Conservation (phyloP, 2,329 filamentous ascomycete genomes). For the Penicillium sclerotigenum region DNA sequence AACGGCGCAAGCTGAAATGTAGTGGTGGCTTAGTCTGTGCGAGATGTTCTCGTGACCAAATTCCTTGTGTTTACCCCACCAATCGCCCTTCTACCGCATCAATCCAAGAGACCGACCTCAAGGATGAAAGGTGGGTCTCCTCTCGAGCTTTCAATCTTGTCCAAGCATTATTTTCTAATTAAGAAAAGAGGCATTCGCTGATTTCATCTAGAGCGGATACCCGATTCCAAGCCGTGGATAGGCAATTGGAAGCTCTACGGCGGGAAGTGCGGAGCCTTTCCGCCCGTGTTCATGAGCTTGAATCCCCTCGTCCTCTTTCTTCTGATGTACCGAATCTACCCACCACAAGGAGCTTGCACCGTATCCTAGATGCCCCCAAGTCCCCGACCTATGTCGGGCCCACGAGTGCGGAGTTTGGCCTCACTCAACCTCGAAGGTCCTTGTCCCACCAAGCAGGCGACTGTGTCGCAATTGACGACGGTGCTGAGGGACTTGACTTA, state of each 20-base stretch:
- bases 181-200: no score
- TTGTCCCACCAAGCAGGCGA: not conserved
- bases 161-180: no score
- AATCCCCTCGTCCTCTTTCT: conserved; percentile 17
- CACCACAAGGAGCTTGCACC: conserved; percentile 19
- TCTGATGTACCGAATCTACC: conserved; percentile 10
- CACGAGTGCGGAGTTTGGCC: conserved; percentile 38
- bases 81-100: conserved; percentile 50
- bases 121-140: conserved; percentile 22
- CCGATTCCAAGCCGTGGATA: conserved; percentile 27
- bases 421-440: conserved; percentile 17
- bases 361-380: conserved; percentile 32
- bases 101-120: conserved; percentile 7
- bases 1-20: conserved; percentile 72
- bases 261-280: conserved; percentile 32
- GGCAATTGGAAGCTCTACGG: conserved; percentile 28
- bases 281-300: conserved; percentile 28
- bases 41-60: conserved; percentile 59
- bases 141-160: not conserved
- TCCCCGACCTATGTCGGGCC: conserved; percentile 36
- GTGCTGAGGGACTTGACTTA: conserved; percentile 19
- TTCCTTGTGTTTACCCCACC: conserved; percentile 63
- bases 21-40: conserved; percentile 67
- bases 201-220: conserved; percentile 13
- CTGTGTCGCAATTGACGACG: conserved; percentile 5